phyloP scores from a whole-genome alignment of 257 asterid genomes.

The Lavandula angustifolia region DNA sequence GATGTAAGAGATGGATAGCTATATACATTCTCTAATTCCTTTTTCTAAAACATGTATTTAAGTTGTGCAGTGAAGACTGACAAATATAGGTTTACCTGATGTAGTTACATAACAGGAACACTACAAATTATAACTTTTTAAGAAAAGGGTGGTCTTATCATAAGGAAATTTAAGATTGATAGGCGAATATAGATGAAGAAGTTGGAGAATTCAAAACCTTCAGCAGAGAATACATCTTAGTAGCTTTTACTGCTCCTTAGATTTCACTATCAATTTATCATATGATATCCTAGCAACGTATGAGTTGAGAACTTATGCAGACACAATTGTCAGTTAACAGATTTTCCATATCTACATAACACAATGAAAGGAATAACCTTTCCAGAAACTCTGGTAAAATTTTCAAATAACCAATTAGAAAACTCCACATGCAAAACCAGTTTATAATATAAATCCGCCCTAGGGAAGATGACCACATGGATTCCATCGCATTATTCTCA shows the following conservation, averaged over 20 bases:
- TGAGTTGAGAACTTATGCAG: neutral
- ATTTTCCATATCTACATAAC: neutral
- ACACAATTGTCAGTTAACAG: neutral
- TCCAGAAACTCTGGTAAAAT: neutral
- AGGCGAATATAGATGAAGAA: too few relatives aligned
- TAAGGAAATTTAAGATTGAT: too few relatives aligned
- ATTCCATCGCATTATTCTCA: too few relatives aligned
- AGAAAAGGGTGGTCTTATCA: too few relatives aligned
- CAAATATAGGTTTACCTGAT: too few relatives aligned
- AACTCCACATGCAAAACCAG: too few relatives aligned
- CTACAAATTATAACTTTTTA: too few relatives aligned
- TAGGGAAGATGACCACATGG: too few relatives aligned
- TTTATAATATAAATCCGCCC: too few relatives aligned
- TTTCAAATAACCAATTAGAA: too few relatives aligned
- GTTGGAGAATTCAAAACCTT: neutral
- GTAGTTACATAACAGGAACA: too few relatives aligned
- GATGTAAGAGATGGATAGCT: neutral
- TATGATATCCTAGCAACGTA: neutral
- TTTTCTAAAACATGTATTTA: neutral
- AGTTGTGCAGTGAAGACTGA: neutral
- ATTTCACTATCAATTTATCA: neutral
- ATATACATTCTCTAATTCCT: neutral
- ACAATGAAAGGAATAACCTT: neutral
- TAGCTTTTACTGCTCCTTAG: neutral
- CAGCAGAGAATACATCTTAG: neutral